These are phyloP conservation scores for Serendipita vermifera DNA, from an alignment of 768 basidiomycete species.

Conservation along the genomic window DNA sequence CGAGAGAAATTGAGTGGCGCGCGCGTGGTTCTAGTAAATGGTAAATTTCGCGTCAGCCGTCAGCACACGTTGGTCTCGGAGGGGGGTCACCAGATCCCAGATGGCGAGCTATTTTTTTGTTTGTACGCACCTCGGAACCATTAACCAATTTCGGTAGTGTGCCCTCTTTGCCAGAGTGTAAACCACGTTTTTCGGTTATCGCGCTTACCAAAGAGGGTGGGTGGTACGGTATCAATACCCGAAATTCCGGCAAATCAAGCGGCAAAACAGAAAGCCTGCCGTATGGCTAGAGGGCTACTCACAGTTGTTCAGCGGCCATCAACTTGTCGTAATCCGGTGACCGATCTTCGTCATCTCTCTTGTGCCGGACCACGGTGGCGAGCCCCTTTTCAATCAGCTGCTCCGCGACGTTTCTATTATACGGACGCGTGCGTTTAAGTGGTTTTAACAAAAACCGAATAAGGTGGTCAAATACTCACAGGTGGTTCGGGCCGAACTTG, in stretches of 20 bases:
- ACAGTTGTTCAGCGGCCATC: constrained; percentile 89
- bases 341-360: constrained; percentile 87
- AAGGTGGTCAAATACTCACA: constrained; percentile 49
- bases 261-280: too few relatives aligned
- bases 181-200: constrained; percentile 58
- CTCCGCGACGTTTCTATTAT: constrained; percentile 74
- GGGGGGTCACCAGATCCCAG: background rate
- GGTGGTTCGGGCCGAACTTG: constrained; percentile 66
- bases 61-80: too few relatives aligned
- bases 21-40: constrained; percentile 39
- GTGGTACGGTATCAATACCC: constrained; percentile 14
- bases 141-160: constrained; percentile 73
- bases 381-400: constrained; percentile 89
- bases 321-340: constrained; percentile 95
- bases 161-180: constrained; percentile 87
- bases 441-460: constrained; percentile 32
- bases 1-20: constrained; percentile 79
- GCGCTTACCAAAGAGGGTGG: constrained; percentile 38
- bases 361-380: constrained; percentile 80
- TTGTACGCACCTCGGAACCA: constrained; percentile 64
- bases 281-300: constrained; percentile 26
- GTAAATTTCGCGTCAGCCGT: background rate
- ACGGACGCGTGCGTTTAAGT: constrained; percentile 9
- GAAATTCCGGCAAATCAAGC: background rate
- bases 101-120: constrained; percentile 10